These are phyloP conservation scores for Olyra latifolia DNA, from an alignment of 176 grass and related monocot species.

Conservation along the genomic window DNA sequence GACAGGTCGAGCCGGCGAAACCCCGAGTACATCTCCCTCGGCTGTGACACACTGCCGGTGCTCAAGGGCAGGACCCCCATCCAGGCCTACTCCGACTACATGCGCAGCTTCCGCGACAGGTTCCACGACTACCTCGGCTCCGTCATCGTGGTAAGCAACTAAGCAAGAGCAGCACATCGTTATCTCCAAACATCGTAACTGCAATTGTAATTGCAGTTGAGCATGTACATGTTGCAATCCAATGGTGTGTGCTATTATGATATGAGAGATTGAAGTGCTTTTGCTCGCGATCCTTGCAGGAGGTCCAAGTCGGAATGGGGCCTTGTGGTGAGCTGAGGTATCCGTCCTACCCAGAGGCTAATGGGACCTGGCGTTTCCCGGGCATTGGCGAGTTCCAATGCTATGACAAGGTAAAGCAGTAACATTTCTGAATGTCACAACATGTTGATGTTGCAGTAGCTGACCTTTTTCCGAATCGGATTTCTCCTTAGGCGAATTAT, in stretches of 20 bases:
- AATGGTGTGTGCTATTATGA: background rate
- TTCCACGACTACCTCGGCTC: slow-evolving; percentile 75
- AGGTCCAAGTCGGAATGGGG: slow-evolving; percentile 95
- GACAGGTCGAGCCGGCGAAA: slow-evolving; percentile 84
- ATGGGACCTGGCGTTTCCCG: slow-evolving; percentile 89
- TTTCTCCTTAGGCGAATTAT: background rate
- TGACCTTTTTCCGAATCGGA: background rate
- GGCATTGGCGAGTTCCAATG: slow-evolving; percentile 98
- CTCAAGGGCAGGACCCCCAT: slow-evolving; percentile 81
- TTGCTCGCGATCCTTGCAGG: slow-evolving; percentile 38
- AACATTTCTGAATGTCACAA: background rate
- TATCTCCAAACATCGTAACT: background rate
- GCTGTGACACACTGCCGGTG: slow-evolving; percentile 78
- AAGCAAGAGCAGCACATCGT: slow-evolving; percentile 12
- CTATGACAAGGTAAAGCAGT: slow-evolving; percentile 66
- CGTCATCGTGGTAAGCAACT: slow-evolving; percentile 65
- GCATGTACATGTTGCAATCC: background rate
- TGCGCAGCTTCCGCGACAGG: slow-evolving; percentile 82
- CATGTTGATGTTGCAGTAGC: background rate
- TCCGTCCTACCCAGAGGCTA: slow-evolving; percentile 92
- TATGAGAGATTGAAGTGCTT: background rate
- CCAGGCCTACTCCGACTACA: slow-evolving; percentile 92
- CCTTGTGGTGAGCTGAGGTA: slow-evolving; percentile 97
- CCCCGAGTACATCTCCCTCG: slow-evolving; percentile 92
- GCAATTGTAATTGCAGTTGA: background rate